Base-by-base conservation (phyloP, 345 rosid genomes). In the Reutealis trisperma region DNA sequence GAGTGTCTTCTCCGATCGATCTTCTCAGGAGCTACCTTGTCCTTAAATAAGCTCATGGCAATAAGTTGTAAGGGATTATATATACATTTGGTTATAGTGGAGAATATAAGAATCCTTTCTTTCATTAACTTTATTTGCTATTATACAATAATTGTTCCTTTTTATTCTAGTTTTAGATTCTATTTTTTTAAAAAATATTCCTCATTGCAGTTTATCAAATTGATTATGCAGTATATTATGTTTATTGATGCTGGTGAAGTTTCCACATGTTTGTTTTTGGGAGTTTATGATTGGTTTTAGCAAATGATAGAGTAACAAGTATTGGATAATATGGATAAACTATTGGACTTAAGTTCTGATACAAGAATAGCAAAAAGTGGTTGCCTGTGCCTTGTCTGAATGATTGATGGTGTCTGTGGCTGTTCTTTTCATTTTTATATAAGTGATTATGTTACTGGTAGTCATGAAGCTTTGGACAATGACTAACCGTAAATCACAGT, bases 11-110 rank as follows among this genome's bases (percentile, higher is more conserved):
- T 85, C 84, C 74, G 83, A 66, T 84, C 62, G 78, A 84, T 80
- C 80, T 71, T 82, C 80, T 77, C 63, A 30, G 44, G 77, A 84
- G 79, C 80, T 65, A 67, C 54, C 19, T 76, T 77, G 82, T 87
- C 72, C 81, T 87, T 85, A 79, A 88, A 84, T 88, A 86, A 86
- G 76, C 73, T 82, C 72, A 75, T 81, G 83, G 66, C 59, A 77
- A 81, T 88, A 86, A 84, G 78, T 77, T 86, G 84, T 88, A 86
- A 77, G 80, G 85, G 73, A 70, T 80, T 68, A 60, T 72, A 80
- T 75, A 85, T 54, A 82, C 86, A 74, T 83, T 80, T 83, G 76
- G 67, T 77, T 80, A 85, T 67, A 85, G 85, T 86, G 86, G 87
- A 65, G 84, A 84, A 88, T 86, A 84, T 79, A 73, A 80, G 75